Conservation (phyloP, 179 eudicot species). For the Dionaea muscipula region DNA sequence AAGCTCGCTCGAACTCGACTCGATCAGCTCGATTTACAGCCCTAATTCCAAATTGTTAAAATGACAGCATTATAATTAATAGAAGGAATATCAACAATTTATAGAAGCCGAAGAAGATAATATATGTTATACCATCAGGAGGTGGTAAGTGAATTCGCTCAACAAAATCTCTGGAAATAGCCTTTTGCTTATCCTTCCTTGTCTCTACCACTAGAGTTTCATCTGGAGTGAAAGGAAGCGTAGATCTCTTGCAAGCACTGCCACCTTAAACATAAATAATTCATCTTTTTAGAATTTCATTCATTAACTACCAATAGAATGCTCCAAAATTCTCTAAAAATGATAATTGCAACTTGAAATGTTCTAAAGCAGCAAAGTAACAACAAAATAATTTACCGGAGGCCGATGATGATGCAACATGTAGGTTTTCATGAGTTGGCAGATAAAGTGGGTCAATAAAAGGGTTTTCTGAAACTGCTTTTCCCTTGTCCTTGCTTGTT, state of each 20-base stretch:
- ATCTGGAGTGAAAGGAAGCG: slow-evolving; percentile 10
- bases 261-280: slow-evolving; percentile 6
- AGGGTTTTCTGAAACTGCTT: neutral
- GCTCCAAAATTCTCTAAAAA: no score
- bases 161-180: slow-evolving; percentile 8
- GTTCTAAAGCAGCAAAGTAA: neutral
- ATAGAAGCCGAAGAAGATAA: slow-evolving; percentile 8
- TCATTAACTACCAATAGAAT: neutral
- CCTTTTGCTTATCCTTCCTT: slow-evolving; percentile 20
- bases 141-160: slow-evolving; percentile 1
- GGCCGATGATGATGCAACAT: neutral
- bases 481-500: slow-evolving; percentile 8
- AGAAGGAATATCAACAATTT: no score
- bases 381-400: neutral
- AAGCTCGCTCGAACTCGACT: no score
- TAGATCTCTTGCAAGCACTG: slow-evolving; percentile 8
- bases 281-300: neutral
- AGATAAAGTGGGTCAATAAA: neutral
- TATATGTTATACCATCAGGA: neutral
- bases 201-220: slow-evolving; percentile 12
- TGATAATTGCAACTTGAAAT: neutral
- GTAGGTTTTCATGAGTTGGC: no score
- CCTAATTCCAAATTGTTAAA: no score
- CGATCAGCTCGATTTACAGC: no score
- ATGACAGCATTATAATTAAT: no score